phyloP scores from a whole-genome alignment of 352 stramenopile species.

The Phytophthora nicotianae region DNA sequence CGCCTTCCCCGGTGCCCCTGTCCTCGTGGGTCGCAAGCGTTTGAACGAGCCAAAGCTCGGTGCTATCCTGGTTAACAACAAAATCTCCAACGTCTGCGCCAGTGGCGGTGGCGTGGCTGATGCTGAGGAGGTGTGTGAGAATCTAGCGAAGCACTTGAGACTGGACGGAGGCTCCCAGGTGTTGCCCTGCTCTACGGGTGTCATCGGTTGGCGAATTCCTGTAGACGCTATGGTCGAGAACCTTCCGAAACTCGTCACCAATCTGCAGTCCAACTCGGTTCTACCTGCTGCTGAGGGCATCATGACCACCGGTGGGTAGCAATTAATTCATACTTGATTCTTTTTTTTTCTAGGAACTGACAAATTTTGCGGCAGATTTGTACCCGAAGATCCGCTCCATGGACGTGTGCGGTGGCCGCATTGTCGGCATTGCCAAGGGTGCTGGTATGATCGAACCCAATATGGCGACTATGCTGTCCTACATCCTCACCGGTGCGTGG shows the following conservation, averaged over 20 bases:
- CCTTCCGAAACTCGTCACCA: slow-evolving; percentile 79
- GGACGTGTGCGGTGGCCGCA: slow-evolving; percentile 84
- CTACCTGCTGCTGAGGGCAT: slow-evolving; percentile 95
- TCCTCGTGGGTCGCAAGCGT: slow-evolving; percentile 91
- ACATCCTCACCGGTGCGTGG: slow-evolving; percentile 82
- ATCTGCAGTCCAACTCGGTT: slow-evolving; percentile 93
- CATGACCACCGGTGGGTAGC: slow-evolving; percentile 93
- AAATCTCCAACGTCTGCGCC: slow-evolving; percentile 99
- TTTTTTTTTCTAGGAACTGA: background rate
- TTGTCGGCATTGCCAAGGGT: slow-evolving; percentile 98
- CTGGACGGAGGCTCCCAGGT: slow-evolving; percentile 87
- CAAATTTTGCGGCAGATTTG: slow-evolving; percentile 46
- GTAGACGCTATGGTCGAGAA: slow-evolving; percentile 90
- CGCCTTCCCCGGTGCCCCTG: slow-evolving; percentile 88
- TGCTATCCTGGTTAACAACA: slow-evolving; percentile 98
- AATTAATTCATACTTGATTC: background rate
- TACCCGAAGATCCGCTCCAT: slow-evolving; percentile 91
- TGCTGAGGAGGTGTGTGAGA: slow-evolving; percentile 93
- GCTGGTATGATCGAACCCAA: slow-evolving; percentile 99
- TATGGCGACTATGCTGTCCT: slow-evolving; percentile 93
- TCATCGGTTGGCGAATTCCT: slow-evolving; percentile 99
- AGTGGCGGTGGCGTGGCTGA: slow-evolving; percentile 93
- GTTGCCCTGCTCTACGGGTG: slow-evolving; percentile 95
- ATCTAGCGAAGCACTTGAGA: slow-evolving; percentile 89
- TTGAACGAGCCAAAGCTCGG: slow-evolving; percentile 91